Evolutionary conservation across 495 filamentous ascomycete genomes (phyloP).

Genomic region (Eremomyces bilateralis): DNA sequence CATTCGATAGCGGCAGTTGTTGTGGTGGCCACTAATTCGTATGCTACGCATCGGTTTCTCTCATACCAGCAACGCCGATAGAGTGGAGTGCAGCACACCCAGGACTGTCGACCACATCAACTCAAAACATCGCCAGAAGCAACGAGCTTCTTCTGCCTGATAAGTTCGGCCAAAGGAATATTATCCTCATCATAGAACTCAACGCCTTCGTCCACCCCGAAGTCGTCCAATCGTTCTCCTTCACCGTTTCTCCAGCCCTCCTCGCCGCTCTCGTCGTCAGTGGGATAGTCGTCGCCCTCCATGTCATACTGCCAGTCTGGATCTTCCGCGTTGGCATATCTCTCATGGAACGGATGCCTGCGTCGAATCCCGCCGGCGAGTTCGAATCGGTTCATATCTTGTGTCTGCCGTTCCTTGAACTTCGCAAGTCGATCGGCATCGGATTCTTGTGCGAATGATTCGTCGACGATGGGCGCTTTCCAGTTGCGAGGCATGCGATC

Average conservation of each 20-base stretch:
- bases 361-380: constrained; percentile 18
- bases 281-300: constrained; percentile 21
- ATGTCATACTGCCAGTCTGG: constrained; percentile 21
- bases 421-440: constrained; percentile 30
- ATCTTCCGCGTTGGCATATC: constrained; percentile 11
- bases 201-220: constrained; percentile 69
- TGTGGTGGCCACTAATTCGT: no score
- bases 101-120: no score
- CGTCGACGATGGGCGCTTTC: constrained; percentile 15
- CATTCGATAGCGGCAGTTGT: no score
- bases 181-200: constrained; percentile 58
- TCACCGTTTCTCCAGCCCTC: constrained; percentile 66
- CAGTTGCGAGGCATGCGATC: constrained; percentile 41
- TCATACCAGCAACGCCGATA: no score
- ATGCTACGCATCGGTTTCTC: no score
- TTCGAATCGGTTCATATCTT: constrained; percentile 27
- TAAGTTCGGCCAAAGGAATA: constrained; percentile 47
- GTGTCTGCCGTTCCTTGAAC: constrained; percentile 33
- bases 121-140: no score
- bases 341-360: constrained; percentile 29
- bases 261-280: constrained; percentile 25
- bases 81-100: no score
- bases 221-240: constrained; percentile 69
- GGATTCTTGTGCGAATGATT: neutral
- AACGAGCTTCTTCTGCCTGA: constrained; percentile 12